These are phyloP conservation scores for Monilinia laxa DNA, from an alignment of 2,329 filamentous ascomycete genomes.

Conservation along the genomic window DNA sequence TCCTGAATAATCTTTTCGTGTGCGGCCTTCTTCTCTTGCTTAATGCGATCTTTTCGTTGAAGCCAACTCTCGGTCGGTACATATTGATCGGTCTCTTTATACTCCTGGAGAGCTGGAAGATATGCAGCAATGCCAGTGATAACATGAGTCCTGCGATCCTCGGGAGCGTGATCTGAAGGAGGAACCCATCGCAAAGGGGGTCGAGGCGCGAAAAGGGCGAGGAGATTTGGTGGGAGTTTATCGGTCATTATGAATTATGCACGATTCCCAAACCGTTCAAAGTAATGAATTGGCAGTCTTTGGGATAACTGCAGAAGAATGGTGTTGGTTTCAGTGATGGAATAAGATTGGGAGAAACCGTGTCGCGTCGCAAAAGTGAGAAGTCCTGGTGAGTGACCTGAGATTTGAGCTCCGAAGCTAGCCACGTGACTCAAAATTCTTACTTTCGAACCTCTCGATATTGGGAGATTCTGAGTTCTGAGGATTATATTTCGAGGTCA, in stretches of 20 bases:
- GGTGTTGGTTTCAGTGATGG: slow-evolving; percentile 12
- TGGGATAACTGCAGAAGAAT: not conserved
- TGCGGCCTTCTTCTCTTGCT: slow-evolving; percentile 72
- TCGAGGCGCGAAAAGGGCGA: slow-evolving; percentile 92
- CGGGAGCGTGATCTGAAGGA: slow-evolving; percentile 77
- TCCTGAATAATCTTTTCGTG: slow-evolving; percentile 52
- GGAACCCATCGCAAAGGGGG: slow-evolving; percentile 88
- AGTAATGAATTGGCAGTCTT: not conserved
- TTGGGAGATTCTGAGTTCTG: not conserved
- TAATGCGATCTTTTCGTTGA: slow-evolving; percentile 79
- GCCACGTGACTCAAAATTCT: not conserved
- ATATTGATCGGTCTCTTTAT: slow-evolving; percentile 75
- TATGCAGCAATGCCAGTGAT: slow-evolving; percentile 74
- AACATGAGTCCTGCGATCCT: slow-evolving; percentile 72
- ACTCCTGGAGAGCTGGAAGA: slow-evolving; percentile 70
- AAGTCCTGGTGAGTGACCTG: slow-evolving; percentile 4
- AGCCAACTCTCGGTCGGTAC: slow-evolving; percentile 90
- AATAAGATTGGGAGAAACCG: slow-evolving; percentile 2
- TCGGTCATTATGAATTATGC: slow-evolving; percentile 71
- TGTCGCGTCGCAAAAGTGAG: slow-evolving; percentile 18
- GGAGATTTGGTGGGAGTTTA: slow-evolving; percentile 87
- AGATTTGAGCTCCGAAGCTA: slow-evolving; percentile 20
- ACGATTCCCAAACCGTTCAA: slow-evolving; percentile 4
- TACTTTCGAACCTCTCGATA: not conserved
- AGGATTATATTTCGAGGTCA: not conserved